Base-by-base conservation (phyloP, 106 monocot species). In the Allium cepa region DNA sequence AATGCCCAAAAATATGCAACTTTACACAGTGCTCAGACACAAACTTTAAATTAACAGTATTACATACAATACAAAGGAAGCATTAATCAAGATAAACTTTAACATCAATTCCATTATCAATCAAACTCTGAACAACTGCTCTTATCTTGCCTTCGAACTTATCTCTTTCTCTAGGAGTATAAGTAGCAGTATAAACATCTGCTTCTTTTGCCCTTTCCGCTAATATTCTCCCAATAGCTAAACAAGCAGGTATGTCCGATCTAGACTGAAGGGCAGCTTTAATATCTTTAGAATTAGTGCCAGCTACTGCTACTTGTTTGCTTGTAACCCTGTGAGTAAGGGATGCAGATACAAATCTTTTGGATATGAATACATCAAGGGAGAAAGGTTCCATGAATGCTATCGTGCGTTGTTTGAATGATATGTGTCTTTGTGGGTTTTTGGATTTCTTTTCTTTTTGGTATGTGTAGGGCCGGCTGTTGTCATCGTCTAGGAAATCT, bases 331-430 rank as follows among this genome's bases (percentile, higher is more conserved):
- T 71, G 63, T 96, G 96, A 7, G 96, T 96, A 57, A 96, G 73
- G 1, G 88, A 96, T 10, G 96, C 96, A 15, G 92, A 87, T 46
- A 92, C 92, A 13, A 96, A 92, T 10, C 96, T 77, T 81, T 96
- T 96, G 11, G 96, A 96, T 59, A 96, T 92, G 66, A 96, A 92
- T 1, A 88, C 91, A 57, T 96, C 96, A 0, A 92, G 85, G 0
- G 90, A 69, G 79, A 96, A 96, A 28, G 95, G 88, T 61, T 96
- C 91, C 91, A 96, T 96, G 79, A 73, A 91, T 9, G 95, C 95
- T 27, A 88, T 83, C 1, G 95, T 96, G 12, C 88, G 72, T 70
- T 86, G 87, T 74, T 95, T 95, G 79, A 95, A 95, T 0, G 91
- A 96, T 16, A 92, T 73, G 22, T 96, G 95, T 63, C 91, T 96